phyloP scores from a whole-genome alignment of 805 yeast genomes.

The Lachancea nothofagi region DNA sequence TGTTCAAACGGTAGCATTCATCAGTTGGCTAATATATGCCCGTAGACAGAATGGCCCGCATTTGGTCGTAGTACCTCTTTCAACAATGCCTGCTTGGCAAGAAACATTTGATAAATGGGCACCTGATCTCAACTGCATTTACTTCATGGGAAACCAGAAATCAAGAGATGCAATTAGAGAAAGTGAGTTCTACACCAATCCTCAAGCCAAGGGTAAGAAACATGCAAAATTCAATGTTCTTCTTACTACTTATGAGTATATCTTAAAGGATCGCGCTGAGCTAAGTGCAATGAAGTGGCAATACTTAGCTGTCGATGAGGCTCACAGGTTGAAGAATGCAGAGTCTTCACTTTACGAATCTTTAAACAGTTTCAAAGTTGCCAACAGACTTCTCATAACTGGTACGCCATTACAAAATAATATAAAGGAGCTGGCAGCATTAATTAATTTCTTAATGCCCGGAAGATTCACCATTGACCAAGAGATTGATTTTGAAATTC shows the following conservation, averaged over 20 bases:
- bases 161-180: conserved; percentile 80
- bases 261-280: conserved; percentile 78
- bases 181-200: conserved; percentile 70
- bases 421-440: conserved; percentile 89
- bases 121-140: conserved; percentile 89
- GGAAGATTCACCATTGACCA: conserved; percentile 85
- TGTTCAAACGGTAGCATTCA: conserved; percentile 90
- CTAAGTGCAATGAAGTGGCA: conserved; percentile 89
- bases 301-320: conserved; percentile 96
- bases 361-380: conserved; percentile 70
- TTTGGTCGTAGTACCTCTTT: conserved; percentile 89
- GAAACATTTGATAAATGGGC: conserved; percentile 98
- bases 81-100: conserved; percentile 98
- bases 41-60: conserved; percentile 98
- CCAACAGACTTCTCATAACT: conserved; percentile 83
- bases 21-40: conserved; percentile 92
- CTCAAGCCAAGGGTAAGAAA: conserved; percentile 38
- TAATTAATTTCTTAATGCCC: conserved; percentile 93
- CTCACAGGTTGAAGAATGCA: conserved; percentile 91
- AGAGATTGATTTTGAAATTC: conserved; percentile 91
- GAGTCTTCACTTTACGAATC: conserved; percentile 92
- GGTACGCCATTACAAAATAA: conserved; percentile 98
- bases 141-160: conserved; percentile 86
- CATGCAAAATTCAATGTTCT: conserved; percentile 88
- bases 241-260: conserved; percentile 93